Evolutionary conservation across 176 grass and related monocot genomes (phyloP).

Genomic region (Aegilops sharonensis): DNA sequence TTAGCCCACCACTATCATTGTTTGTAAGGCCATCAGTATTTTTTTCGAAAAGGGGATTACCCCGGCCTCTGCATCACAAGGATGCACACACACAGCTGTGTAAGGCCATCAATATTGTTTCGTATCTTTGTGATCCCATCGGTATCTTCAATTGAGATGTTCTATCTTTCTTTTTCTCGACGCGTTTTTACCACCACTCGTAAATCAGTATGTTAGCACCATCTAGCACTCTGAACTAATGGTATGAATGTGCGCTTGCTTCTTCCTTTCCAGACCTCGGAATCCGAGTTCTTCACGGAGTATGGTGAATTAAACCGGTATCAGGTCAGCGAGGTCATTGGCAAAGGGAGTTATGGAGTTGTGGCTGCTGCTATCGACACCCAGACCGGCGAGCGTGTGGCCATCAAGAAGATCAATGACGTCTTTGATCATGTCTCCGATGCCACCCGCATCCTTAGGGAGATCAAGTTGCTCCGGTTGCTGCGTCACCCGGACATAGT

Average conservation of each 20-base stretch:
- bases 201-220: background rate
- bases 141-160: background rate
- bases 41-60: too few species aligned
- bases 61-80: too few species aligned
- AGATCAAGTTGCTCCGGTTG: constrained; percentile 85
- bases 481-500: constrained; percentile 77
- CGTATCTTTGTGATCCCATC: background rate
- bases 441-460: constrained; percentile 82
- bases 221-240: background rate
- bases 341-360: constrained; percentile 87
- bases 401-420: constrained; percentile 89
- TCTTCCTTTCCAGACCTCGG: constrained; percentile 24
- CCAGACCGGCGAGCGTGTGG: constrained; percentile 80
- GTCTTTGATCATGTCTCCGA: constrained; percentile 93
- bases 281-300: constrained; percentile 88
- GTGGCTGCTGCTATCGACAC: constrained; percentile 78
- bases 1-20: background rate
- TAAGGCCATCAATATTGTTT: background rate
- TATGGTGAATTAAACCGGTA: constrained; percentile 78
- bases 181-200: background rate
- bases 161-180: background rate
- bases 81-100: too few species aligned
- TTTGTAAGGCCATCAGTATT: background rate
- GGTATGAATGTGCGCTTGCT: background rate
- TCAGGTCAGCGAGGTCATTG: constrained; percentile 77